Evolutionary conservation across 805 yeast species (phyloP).

Genomic region (Lachancea kluyveri): DNA sequence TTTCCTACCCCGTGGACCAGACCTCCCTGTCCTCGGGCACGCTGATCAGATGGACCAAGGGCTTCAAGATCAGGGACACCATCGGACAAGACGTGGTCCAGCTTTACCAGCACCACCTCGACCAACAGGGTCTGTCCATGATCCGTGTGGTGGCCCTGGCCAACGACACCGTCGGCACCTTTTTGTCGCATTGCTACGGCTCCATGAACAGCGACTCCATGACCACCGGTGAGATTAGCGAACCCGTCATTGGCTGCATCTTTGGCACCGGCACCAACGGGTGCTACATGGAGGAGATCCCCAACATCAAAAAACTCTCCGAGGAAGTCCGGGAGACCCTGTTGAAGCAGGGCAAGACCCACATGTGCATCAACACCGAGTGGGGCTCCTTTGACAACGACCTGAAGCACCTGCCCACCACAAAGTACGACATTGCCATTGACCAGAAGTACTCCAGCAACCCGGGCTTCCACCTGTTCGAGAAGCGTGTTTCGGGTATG

Average conservation of each 20-base stretch:
- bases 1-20: conserved; percentile 89
- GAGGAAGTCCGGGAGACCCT: conserved; percentile 35
- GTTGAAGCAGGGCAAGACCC: conserved; percentile 40
- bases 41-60: conserved; percentile 94
- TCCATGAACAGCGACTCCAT: conserved; percentile 42
- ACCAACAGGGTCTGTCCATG: conserved; percentile 46
- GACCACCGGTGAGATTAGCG: conserved; percentile 51
- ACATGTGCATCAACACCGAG: conserved; percentile 91
- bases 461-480: conserved; percentile 85
- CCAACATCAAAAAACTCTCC: conserved; percentile 69
- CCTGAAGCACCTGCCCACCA: conserved; percentile 65
- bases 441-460: conserved; percentile 68
- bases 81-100: conserved; percentile 79
- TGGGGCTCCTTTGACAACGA: conserved; percentile 97
- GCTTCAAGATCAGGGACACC: conserved; percentile 79
- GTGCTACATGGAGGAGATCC: conserved; percentile 77
- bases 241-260: conserved; percentile 81
- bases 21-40: conserved; percentile 72
- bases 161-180: conserved; percentile 93
- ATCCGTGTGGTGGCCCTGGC: conserved; percentile 82
- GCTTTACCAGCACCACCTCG: conserved; percentile 63
- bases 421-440: conserved; percentile 67
- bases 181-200: conserved; percentile 80
- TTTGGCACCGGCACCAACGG: conserved; percentile 99
- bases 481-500: conserved; percentile 89